phyloP scores from a whole-genome alignment of 2,329 filamentous ascomycete species.

The Pseudogymnoascus sp. region DNA sequence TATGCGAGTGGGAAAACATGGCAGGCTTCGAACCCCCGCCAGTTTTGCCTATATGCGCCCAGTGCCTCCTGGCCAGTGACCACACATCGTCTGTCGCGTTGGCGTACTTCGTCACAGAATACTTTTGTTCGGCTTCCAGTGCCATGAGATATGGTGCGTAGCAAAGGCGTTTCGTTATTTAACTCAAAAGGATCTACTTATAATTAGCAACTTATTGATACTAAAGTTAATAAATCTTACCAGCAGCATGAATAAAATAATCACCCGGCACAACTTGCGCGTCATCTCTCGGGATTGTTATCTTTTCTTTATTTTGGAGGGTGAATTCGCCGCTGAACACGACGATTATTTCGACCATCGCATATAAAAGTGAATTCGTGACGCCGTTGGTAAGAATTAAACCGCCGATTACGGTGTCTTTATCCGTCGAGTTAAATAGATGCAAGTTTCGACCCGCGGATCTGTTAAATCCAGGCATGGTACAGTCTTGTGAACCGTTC shows the following conservation, averaged over 20 bases:
- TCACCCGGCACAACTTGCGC: background rate
- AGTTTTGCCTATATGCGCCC: conserved; percentile 15
- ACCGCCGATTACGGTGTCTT: conserved; percentile 5
- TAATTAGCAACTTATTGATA: background rate
- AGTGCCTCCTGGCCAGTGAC: conserved; percentile 13
- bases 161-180: background rate
- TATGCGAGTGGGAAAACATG: conserved; percentile 25
- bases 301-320: background rate
- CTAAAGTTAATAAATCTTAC: background rate
- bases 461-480: background rate
- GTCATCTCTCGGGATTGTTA: background rate
- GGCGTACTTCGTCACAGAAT: conserved; percentile 20
- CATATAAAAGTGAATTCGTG: conserved; percentile 23
- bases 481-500: background rate
- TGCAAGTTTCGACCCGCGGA: background rate
- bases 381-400: conserved; percentile 20
- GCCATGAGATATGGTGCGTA: background rate
- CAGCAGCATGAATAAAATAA: background rate
- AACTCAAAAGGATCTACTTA: background rate
- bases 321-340: background rate
- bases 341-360: conserved; percentile 24
- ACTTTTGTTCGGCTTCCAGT: background rate
- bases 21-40: conserved; percentile 22
- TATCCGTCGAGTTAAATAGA: background rate
- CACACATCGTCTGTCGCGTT: conserved; percentile 19